Base-by-base conservation (phyloP, 2,329 filamentous ascomycete species). In the Aspergillus sp. region DNA sequence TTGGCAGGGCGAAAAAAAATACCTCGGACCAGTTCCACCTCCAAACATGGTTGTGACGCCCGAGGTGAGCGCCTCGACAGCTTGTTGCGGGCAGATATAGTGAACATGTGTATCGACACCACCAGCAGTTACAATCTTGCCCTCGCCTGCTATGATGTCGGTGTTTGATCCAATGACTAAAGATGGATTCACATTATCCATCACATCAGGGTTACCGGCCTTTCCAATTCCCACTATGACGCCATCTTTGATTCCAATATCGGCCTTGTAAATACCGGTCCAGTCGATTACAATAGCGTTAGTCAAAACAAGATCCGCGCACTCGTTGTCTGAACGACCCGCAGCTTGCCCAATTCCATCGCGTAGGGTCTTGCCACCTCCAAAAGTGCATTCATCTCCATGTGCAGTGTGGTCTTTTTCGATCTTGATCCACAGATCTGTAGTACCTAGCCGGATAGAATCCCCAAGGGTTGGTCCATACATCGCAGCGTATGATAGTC, bases 341-440 rank as follows among this genome's bases (percentile, higher is more conserved):
- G 88, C 89, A 5, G 92, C 90, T 77, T 97, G 93, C 3, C 93
- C 93, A 93, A 98, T 98, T 33, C 93, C 93, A 73, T 98, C 93
- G 60, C 93, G 85, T 58, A 98, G 77, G 37, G 91, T 95, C 82
- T 98, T 98, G 47, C 93, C 93, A 45, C 93, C 93, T n/a, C 93
- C 93, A 74, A 98, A 98, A 63, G 92, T 89, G 73, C 93, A 97
- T 77, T 98, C 93, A 62, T 98, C 93, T 7, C 93, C 93, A 70
- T 96, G 96, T 4, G 80, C 79, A 0, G 93, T 93, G 66, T 89
- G 79, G 70, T 98, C 93, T 61, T 87, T 89, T 77, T 98, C 93
- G 5, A 98, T 90, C 73, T 87, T 86, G 68, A 98, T 82, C 92
- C 93, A 97, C 9, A 98, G 81, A 72, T 96, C 89, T 3, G 93